Percentiles rank a stretch among this genome's conserved stretches.
phyloP scores from a whole-genome alignment of 1,284 basidiomycete species.

The Leccinum subrobustum region DNA sequence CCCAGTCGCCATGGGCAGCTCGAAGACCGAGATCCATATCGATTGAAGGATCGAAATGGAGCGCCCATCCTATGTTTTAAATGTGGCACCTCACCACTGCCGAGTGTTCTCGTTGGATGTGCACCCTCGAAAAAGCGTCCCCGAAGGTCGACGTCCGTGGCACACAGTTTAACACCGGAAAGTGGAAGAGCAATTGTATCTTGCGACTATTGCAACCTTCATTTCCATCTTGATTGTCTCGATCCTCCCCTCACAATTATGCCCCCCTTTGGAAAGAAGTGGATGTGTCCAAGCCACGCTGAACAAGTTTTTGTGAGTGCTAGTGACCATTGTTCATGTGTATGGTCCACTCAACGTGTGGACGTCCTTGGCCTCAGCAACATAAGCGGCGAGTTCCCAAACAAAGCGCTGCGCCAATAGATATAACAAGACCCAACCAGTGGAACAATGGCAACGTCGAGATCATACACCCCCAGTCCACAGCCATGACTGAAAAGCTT shows the following conservation, averaged over 20 bases:
- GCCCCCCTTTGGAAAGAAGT: constrained; percentile 87
- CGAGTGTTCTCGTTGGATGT: constrained; percentile 45
- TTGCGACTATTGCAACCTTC: constrained; percentile 93
- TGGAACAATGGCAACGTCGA: constrained; percentile 94
- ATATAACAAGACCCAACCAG: constrained; percentile 66
- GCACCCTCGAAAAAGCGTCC: constrained; percentile 55
- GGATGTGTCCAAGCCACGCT: constrained; percentile 98
- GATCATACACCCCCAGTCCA: constrained; percentile 68
- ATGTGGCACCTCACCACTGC: constrained; percentile 81
- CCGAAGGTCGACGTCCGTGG: constrained; percentile 45
- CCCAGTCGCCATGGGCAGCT: constrained; percentile 83
- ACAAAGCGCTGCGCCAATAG: constrained; percentile 63
- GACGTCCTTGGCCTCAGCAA: constrained; percentile 43
- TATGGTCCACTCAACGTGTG: constrained; percentile 11
- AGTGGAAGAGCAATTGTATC: constrained; percentile 77
- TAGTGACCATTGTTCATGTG: constrained; percentile 4
- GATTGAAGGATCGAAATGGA: constrained; percentile 84
- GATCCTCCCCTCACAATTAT: constrained; percentile 86
- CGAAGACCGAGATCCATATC: constrained; percentile 90
- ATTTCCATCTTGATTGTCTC: constrained; percentile 98
- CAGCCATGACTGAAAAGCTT: constrained; percentile 45
- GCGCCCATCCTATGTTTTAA: constrained; percentile 84
- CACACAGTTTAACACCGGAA: constrained; percentile 41
- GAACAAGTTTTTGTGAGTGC: constrained; percentile 71
- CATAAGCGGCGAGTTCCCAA: constrained; percentile 77